Evolutionary conservation across 495 filamentous ascomycete species (phyloP).

Genomic region (Penicillium cinerascens): DNA sequence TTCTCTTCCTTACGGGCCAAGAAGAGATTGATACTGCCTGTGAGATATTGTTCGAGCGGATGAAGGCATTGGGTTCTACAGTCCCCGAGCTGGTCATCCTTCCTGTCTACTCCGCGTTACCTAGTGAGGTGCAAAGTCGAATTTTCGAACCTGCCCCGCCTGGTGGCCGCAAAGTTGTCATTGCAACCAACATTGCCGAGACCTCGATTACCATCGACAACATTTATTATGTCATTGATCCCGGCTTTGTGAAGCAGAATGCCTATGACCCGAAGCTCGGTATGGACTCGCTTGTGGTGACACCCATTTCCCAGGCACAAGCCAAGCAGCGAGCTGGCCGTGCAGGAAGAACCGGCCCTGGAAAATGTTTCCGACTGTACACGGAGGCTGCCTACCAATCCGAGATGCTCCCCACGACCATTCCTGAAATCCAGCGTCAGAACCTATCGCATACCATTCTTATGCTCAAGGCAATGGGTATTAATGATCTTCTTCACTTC

Average conservation of each 20-base stretch:
- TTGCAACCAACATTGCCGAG: slow-evolving; percentile 98
- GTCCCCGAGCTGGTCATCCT: slow-evolving; percentile 92
- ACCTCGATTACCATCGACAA: slow-evolving; percentile 97
- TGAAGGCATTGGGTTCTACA: slow-evolving; percentile 88
- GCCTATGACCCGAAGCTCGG: slow-evolving; percentile 95
- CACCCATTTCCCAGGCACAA: slow-evolving; percentile 93
- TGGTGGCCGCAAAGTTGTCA: slow-evolving; percentile 89
- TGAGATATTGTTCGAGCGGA: slow-evolving; percentile 88
- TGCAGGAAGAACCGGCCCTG: slow-evolving; percentile 90
- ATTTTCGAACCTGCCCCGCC: slow-evolving; percentile 93
- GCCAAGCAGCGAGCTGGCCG: slow-evolving; percentile 92
- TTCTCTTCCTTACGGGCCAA: slow-evolving; percentile 93
- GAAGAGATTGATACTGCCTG: slow-evolving; percentile 97
- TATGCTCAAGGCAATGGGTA: slow-evolving; percentile 99
- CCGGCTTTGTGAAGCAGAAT: slow-evolving; percentile 97
- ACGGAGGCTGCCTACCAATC: slow-evolving; percentile 94
- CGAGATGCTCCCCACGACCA: slow-evolving; percentile 94
- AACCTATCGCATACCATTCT: slow-evolving; percentile 94
- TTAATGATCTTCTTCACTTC: slow-evolving; percentile 95
- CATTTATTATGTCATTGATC: slow-evolving; percentile 96
- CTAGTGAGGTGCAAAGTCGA: slow-evolving; percentile 87
- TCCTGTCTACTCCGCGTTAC: slow-evolving; percentile 90
- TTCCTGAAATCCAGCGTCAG: slow-evolving; percentile 95
- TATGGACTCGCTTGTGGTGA: slow-evolving; percentile 95
- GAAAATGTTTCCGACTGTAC: slow-evolving; percentile 94